Percentiles rank a stretch among this genome's conserved stretches.
Evolutionary conservation across 1,284 basidiomycete species (phyloP).

Genomic region (Meira miltonrushii): DNA sequence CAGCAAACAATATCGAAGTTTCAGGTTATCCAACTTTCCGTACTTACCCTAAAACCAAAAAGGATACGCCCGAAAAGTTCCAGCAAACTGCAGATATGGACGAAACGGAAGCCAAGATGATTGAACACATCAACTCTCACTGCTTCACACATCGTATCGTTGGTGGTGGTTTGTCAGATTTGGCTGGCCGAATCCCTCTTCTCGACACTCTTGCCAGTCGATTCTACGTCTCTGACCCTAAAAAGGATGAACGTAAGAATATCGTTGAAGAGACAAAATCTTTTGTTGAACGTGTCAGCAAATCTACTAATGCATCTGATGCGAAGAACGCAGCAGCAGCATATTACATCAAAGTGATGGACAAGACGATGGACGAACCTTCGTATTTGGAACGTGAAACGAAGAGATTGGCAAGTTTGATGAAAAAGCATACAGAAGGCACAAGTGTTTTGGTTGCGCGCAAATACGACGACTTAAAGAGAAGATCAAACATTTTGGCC

Average conservation of each 20-base stretch:
- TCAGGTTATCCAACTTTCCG: slow-evolving; percentile 66
- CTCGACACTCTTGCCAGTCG: slow-evolving; percentile 73
- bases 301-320: slow-evolving; percentile 34
- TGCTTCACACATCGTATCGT: slow-evolving; percentile 78
- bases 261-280: slow-evolving; percentile 61
- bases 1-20: slow-evolving; percentile 68
- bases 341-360: slow-evolving; percentile 79
- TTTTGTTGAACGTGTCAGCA: slow-evolving; percentile 44
- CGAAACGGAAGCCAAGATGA: slow-evolving; percentile 65
- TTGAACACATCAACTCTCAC: slow-evolving; percentile 68
- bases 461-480: slow-evolving; percentile 86
- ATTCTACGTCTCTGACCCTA: slow-evolving; percentile 63
- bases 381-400: slow-evolving; percentile 80
- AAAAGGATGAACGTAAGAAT: slow-evolving; percentile 58
- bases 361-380: slow-evolving; percentile 69
- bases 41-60: slow-evolving; percentile 67
- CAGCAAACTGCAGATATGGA: slow-evolving; percentile 66
- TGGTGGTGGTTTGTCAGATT: slow-evolving; percentile 72
- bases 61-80: slow-evolving; percentile 58
- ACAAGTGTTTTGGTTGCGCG: slow-evolving; percentile 59
- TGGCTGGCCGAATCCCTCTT: slow-evolving; percentile 73
- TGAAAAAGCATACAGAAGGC: slow-evolving; percentile 62
- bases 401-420: slow-evolving; percentile 63
- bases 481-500: slow-evolving; percentile 78
- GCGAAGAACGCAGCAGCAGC: slow-evolving; percentile 58